Conservation (phyloP, 176 grass and related monocot genomes). For the Rhynchospora pubera region DNA sequence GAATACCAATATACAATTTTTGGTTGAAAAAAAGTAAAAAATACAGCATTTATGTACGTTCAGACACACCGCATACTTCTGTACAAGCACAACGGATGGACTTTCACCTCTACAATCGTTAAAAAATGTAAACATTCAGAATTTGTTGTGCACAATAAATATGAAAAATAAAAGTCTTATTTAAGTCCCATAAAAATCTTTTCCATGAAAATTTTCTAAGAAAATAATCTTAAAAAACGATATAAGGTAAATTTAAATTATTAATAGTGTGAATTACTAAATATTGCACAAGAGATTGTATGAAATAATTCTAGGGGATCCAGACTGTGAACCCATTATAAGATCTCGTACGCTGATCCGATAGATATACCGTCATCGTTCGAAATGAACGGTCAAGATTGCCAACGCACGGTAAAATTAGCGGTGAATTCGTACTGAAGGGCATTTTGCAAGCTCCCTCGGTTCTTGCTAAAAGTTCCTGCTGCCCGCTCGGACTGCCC, state of each 20-base stretch:
- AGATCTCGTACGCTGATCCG: neutral
- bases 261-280: neutral
- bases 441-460: neutral
- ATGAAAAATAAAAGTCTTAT: neutral
- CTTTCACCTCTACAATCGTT: neutral
- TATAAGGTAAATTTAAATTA: neutral
- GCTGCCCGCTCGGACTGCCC: conserved; percentile 20
- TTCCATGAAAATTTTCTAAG: neutral
- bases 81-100: neutral
- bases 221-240: neutral
- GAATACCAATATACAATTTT: neutral
- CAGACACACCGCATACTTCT: neutral
- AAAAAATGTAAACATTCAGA: neutral
- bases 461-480: conserved; percentile 30
- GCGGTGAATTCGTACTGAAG: neutral
- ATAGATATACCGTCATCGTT: neutral
- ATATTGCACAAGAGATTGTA: neutral
- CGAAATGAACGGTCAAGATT: neutral
- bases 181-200: neutral
- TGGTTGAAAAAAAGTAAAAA: no score
- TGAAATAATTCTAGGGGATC: neutral
- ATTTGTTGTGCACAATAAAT: neutral
- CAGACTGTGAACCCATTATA: neutral
- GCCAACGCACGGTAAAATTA: neutral
- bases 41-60: conserved; percentile 5